phyloP scores from a whole-genome alignment of 257 asterid genomes.

The Cruciata laevipes region DNA sequence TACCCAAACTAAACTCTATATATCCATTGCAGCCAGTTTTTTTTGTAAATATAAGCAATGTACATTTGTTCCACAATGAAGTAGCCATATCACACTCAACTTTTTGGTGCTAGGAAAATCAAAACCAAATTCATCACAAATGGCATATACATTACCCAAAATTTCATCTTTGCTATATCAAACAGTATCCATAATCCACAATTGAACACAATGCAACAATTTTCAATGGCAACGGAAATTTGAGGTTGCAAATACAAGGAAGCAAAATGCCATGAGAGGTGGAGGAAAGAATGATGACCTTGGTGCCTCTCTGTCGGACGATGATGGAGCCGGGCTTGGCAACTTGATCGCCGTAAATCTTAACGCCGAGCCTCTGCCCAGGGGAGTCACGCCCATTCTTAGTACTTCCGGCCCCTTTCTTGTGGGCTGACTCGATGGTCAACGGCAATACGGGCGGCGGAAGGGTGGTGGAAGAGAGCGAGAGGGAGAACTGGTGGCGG shows the following conservation, averaged over 20 bases:
- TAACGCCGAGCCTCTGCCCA: slow-evolving; percentile 96
- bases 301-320: slow-evolving; percentile 92
- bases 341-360: slow-evolving; percentile 77
- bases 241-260: no score
- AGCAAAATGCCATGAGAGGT: not conserved
- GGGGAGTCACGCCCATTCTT: slow-evolving; percentile 97
- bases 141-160: not conserved
- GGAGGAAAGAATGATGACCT: slow-evolving; percentile 32
- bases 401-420: slow-evolving; percentile 97
- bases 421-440: slow-evolving; percentile 84
- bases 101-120: not conserved
- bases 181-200: not conserved
- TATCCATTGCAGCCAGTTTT: no score
- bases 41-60: not conserved
- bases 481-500: slow-evolving; percentile 18
- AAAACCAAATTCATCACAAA: not conserved
- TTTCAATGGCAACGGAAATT: no score
- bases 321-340: slow-evolving; percentile 92
- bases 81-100: no score
- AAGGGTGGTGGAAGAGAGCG: slow-evolving; percentile 27
- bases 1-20: no score
- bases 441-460: slow-evolving; percentile 35
- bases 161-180: not conserved
- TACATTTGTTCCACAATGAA: no score
- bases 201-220: no score